Evolutionary conservation across 192 early-diverging fungal species (phyloP).

Genomic region (Coemansia sp.): DNA sequence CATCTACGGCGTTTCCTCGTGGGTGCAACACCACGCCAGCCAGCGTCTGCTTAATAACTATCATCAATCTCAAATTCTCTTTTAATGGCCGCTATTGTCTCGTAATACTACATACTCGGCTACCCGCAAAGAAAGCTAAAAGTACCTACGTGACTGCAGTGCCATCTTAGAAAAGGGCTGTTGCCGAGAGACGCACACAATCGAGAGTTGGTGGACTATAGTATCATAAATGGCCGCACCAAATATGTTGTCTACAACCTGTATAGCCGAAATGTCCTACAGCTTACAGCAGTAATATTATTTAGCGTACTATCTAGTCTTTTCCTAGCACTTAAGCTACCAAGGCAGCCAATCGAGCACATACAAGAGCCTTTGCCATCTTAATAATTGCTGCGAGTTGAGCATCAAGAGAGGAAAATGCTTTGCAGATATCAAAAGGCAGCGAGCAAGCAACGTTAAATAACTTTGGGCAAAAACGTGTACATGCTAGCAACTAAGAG

Average conservation of each 20-base stretch:
- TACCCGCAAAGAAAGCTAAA: not conserved
- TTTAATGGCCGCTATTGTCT: not conserved
- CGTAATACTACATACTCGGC: not conserved
- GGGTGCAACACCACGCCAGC: slow-evolving; percentile 19
- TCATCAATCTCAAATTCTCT: not conserved
- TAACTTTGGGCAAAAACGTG: not conserved
- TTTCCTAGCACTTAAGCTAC: not conserved
- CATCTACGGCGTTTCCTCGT: not conserved
- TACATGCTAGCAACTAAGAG: not conserved
- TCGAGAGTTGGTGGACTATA: slow-evolving; percentile 4
- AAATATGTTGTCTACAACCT: slow-evolving; percentile 9
- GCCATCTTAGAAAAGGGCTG: slow-evolving; percentile 4
- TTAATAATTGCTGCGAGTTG: not conserved
- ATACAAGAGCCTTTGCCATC: not conserved
- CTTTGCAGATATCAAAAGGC: not conserved
- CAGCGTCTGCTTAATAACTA: slow-evolving; percentile 25
- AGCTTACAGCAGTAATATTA: not conserved
- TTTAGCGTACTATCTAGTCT: not conserved
- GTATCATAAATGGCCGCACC: slow-evolving; percentile 33
- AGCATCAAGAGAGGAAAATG: not conserved
- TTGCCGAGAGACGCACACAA: slow-evolving; percentile 1
- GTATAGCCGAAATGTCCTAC: slow-evolving; percentile 23
- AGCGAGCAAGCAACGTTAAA: not conserved
- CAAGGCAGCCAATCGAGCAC: not conserved
- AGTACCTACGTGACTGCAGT: slow-evolving; percentile 4